Base-by-base conservation (phyloP, 2,329 filamentous ascomycete species). In the Phialophora tarda region DNA sequence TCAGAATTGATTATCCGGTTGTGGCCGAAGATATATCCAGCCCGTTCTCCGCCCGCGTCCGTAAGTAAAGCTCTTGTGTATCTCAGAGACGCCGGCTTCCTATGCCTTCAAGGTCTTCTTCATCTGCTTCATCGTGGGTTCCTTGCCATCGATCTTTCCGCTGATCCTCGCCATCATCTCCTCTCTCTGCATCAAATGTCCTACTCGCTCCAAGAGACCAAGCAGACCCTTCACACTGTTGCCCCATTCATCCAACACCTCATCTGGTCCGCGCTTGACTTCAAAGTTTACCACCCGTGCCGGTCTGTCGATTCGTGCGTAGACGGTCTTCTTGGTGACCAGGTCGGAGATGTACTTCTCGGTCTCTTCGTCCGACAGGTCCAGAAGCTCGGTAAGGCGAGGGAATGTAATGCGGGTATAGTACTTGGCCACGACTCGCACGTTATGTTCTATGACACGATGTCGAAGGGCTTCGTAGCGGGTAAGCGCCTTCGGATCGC, bases 91-190 rank as follows among this genome's bases (percentile, higher is more conserved):
- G 17, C 17, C 38, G 17, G 14, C 38, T 44, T 8, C 38, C 38
- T 44, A 44, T 8, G 14, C 14, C 38, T 44, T 44, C 14, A 44
- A 8, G 17, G 14, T n/a, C 14, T 44, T 44, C 38, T 44, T 44
- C 32, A 34, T 34, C 38, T 44, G 38, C 38, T 44, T 44, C 5
- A 44, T 8, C 38, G 38, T 44, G 38, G 38, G 17, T n/a, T 44
- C 38, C 38, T 44, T 44, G 38, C 38, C 17, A 44, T 51, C 48
- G 21, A 51, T 23, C 48, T 51, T 51, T 26, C 48, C 48, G 10
- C 48, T 90, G 75, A 99, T 98, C 66, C 93, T 87, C 48, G 95
- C 95, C 95, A 99, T 99, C 95, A 99, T 99, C 85, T 99, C 95
- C 82, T 99, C 95, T 85, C 98, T 98, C 63, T 96, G 99, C 76